Evolutionary conservation across 2,329 filamentous ascomycete genomes (phyloP), one percentile per base, ranked within the genome.

Genomic region (Monilinia aucupariae): DNA sequence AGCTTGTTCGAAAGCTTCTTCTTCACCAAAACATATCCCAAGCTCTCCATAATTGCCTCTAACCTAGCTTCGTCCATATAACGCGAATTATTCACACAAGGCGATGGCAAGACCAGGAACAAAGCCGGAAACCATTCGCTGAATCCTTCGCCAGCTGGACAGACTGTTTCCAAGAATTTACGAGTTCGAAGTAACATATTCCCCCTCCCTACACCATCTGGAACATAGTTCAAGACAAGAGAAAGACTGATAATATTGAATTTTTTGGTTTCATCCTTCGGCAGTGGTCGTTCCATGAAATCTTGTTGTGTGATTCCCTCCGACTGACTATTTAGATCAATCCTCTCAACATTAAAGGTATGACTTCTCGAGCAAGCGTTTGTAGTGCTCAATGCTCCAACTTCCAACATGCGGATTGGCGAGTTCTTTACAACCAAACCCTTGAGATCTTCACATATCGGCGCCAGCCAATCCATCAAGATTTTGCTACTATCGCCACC

Each of bases 171-270:
- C 51, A 96, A 78, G 72, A 96, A 96, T 25, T 83, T 76, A 17
- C 88, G 80, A 41, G 88, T 92, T 48, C 90, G 84, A 59, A 83
- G 80, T 60, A 99, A 82, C 94, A 99, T 99, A 64, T 90, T 84
- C 2, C 94, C 94, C 69, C 92, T 83, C 5, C 81, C 83, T 39
- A 77, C 77, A 3, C 91, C 82, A 68, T 92, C 87, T 0, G 93
- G 90, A 3, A 97, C 92, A 72, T 92, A 99, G 75, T 99, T 99
- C 66, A 99, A 80, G 6, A 99, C 94, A 60, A 99, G 79, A 10
- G 92, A 96, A 30, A 99, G 80, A 56, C 92, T 96, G 71, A 99
- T 88, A 59, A 97, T 84, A 73, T 99, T 91, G 73, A 97, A 97
- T 27, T 79, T 79, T 48, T 92, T 86, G 0, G 78, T 75, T 7